These are phyloP conservation scores for Citrus maxima DNA, from an alignment of 345 rosid species.

Conservation along the genomic window DNA sequence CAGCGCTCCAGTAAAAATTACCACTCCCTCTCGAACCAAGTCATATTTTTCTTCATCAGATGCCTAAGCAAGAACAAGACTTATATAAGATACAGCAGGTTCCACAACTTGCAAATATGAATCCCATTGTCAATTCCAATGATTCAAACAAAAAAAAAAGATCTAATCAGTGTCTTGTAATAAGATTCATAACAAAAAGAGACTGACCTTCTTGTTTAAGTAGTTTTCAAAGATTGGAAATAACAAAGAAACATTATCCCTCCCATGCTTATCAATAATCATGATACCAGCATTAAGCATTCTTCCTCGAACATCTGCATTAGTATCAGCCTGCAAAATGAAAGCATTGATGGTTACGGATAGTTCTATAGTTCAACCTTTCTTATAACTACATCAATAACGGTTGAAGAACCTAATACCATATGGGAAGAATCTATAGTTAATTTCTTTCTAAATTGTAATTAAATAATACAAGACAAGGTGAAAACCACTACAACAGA, in stretches of 20 bases:
- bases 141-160: not conserved
- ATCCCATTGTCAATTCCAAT: not conserved
- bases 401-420: not conserved
- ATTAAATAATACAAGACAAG: not conserved
- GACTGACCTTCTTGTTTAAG: constrained; percentile 79
- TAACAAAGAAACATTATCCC: constrained; percentile 78
- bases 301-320: constrained; percentile 96
- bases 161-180: not conserved
- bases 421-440: not conserved
- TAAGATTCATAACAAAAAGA: constrained; percentile 14
- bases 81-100: constrained; percentile 14
- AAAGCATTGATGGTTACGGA: constrained; percentile 1
- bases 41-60: constrained; percentile 91
- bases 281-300: constrained; percentile 95
- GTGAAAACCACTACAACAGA: not conserved
- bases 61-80: constrained; percentile 48
- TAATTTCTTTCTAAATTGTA: not conserved
- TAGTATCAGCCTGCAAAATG: constrained; percentile 82
- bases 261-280: constrained; percentile 94
- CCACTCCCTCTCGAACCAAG: constrained; percentile 97
- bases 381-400: not conserved
- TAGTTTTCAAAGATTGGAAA: constrained; percentile 97
- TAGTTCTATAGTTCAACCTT: not conserved
- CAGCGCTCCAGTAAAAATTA: constrained; percentile 92
- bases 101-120: not conserved